Evolutionary conservation across 2,329 filamentous ascomycete species (phyloP).

Genomic region (Pseudogymnoascus pannorum): DNA sequence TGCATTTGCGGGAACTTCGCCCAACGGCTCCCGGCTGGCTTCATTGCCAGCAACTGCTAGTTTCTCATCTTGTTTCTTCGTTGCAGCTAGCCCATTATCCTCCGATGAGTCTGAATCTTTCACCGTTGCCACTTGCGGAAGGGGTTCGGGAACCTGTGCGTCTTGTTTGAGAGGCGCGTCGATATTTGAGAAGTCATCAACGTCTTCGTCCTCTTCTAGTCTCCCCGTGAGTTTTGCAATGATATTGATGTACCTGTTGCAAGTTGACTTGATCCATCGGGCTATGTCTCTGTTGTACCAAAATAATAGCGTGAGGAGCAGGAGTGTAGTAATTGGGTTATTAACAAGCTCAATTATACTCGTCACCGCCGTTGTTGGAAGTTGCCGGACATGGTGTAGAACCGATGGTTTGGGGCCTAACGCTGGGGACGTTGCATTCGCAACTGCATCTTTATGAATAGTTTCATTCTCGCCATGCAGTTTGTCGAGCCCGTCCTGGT

Average conservation of each 20-base stretch:
- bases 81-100: slow-evolving; percentile 10
- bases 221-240: background rate
- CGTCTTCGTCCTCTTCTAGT: background rate
- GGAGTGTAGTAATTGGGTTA: slow-evolving; percentile 36
- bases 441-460: slow-evolving; percentile 15
- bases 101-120: background rate
- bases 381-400: slow-evolving; percentile 41
- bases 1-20: background rate
- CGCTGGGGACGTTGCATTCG: slow-evolving; percentile 30
- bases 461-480: slow-evolving; percentile 30
- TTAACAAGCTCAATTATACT: slow-evolving; percentile 48
- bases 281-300: slow-evolving; percentile 18
- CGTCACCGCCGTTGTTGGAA: slow-evolving; percentile 43
- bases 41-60: background rate
- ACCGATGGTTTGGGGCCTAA: slow-evolving; percentile 29
- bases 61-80: slow-evolving; percentile 28
- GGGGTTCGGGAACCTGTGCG: background rate
- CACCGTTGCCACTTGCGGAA: background rate
- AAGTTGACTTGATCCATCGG: background rate
- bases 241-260: background rate
- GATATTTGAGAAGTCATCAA: background rate
- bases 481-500: slow-evolving; percentile 11
- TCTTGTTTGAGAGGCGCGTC: slow-evolving; percentile 1
- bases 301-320: slow-evolving; percentile 21
- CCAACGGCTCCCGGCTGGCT: background rate